These are phyloP conservation scores for Athelia psychrophila DNA, from an alignment of 1,284 basidiomycete genomes.

Conservation along the genomic window DNA sequence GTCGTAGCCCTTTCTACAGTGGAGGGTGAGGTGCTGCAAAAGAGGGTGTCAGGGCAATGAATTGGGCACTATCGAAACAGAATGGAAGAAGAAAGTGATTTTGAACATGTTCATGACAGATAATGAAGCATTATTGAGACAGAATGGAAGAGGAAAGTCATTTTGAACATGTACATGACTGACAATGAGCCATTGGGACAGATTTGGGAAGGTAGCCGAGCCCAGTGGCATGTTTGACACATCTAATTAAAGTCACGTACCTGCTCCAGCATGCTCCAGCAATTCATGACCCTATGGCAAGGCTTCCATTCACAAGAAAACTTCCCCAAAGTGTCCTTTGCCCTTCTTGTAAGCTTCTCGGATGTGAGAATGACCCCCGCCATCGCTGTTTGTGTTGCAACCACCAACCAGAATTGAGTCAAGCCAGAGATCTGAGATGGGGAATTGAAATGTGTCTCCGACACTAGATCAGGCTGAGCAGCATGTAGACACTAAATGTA, in stretches of 20 bases:
- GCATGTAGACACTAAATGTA: not conserved
- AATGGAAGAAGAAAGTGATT: not conserved
- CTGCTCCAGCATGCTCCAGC: constrained; percentile 10
- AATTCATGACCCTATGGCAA: constrained; percentile 8
- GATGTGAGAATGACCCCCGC: not conserved
- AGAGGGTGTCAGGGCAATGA: not conserved
- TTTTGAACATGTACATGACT: not conserved
- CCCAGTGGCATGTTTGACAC: not conserved
- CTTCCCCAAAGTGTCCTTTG: constrained; percentile 21
- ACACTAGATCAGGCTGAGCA: not conserved
- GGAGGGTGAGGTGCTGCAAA: not conserved
- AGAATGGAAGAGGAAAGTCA: not conserved
- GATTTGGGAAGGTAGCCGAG: not conserved
- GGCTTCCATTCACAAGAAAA: constrained; percentile 23
- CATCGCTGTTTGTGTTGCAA: not conserved
- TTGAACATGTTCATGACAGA: not conserved
- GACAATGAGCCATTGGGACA: not conserved
- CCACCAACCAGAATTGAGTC: too few species aligned
- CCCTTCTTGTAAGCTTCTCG: constrained; percentile 1
- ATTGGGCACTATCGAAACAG: not conserved
- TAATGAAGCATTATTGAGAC: not conserved
- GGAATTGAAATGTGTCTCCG: not conserved
- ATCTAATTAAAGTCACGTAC: constrained; percentile 2
- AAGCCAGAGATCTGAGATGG: not conserved
- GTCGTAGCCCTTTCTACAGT: not conserved